phyloP scores from a whole-genome alignment of 129 eudicot species.

The Flaveria ramosissima region DNA sequence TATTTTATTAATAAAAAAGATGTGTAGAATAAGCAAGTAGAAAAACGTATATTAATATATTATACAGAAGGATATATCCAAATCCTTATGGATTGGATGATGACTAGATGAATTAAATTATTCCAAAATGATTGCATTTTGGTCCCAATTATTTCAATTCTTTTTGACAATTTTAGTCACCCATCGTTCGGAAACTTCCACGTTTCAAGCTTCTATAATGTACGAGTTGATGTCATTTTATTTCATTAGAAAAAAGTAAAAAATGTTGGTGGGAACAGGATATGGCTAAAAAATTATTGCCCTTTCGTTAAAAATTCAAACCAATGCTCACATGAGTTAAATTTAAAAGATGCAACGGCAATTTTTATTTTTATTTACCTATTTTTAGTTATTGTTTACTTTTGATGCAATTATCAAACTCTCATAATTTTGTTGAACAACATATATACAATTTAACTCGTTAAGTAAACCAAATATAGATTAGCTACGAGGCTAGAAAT shows the following conservation, averaged over 20 bases:
- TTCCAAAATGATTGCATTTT: conserved; percentile 23
- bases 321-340: background rate
- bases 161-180: conserved; percentile 14
- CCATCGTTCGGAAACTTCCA: background rate
- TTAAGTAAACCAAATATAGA: too few relatives aligned
- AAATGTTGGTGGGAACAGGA: background rate
- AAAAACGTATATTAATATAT: background rate
- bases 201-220: conserved; percentile 3
- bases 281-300: background rate
- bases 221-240: background rate
- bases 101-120: conserved; percentile 24
- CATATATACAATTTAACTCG: too few relatives aligned
- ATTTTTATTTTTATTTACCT: too few relatives aligned
- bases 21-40: background rate
- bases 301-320: background rate
- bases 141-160: background rate
- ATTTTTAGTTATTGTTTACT: too few relatives aligned
- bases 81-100: conserved; percentile 6
- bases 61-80: conserved; percentile 9
- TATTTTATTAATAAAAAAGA: background rate
- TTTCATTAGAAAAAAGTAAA: background rate
- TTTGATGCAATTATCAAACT: too few relatives aligned
- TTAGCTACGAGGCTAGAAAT: too few relatives aligned
- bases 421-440: too few relatives aligned
- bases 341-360: too few relatives aligned